Evolutionary conservation across 768 basidiomycete species (phyloP).

Genomic region (Strobilomyces echinocephalus): DNA sequence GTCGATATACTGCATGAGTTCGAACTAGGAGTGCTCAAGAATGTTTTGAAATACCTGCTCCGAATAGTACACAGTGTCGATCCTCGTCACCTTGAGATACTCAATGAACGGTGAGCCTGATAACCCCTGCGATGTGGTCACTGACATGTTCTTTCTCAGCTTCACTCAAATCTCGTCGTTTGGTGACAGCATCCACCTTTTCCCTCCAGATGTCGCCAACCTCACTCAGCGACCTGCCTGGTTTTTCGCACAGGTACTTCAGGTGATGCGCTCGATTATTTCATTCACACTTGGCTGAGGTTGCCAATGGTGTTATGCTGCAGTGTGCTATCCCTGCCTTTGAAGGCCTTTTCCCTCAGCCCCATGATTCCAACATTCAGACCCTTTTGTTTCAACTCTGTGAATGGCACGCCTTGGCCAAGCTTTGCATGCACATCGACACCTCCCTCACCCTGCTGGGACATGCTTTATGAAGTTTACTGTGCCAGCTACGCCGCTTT

Average conservation of each 20-base stretch:
- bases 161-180: neutral
- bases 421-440: neutral
- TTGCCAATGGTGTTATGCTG: neutral
- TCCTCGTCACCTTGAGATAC: neutral
- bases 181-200: neutral
- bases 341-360: neutral
- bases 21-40: neutral
- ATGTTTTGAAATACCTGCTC: neutral
- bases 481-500: neutral
- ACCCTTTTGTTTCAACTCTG: neutral
- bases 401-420: neutral
- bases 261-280: neutral
- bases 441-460: neutral
- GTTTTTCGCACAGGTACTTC: neutral
- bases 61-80: neutral
- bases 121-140: neutral
- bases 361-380: neutral
- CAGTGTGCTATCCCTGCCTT: neutral
- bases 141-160: neutral
- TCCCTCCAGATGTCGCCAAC: neutral
- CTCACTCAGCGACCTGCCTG: neutral
- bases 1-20: neutral
- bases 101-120: neutral
- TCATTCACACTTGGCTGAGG: neutral
- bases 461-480: neutral